Evolutionary conservation across 2,329 filamentous ascomycete species (phyloP), one percentile per base, ranked within the genome.

Genomic region (Paraconiothyrium brasiliense): DNA sequence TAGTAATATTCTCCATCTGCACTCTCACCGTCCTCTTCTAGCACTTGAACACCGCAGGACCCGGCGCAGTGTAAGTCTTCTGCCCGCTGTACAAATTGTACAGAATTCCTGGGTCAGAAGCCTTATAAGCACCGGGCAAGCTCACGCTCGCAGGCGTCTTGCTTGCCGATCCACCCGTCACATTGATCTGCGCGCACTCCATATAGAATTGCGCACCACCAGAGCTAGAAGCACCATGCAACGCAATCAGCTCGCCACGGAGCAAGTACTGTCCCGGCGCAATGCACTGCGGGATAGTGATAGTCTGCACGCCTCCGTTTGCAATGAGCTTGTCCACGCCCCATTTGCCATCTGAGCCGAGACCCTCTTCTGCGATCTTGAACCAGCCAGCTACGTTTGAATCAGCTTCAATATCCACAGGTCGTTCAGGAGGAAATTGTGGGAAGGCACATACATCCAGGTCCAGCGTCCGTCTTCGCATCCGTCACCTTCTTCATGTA

Each of bases 401-500:
- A 9, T 44, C n/a, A 44, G 41, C 10, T 44, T 22, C 41, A 6
- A 22, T 9, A 22, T 9, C 5, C 35, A 2, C 35, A 1, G 10
- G 10, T 37, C 4, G 14, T 37, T 14, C 22, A 41, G 22, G 27
- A 39, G 27, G 30, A 37, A 22, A 48, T 69, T 67, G 16, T 37
- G 30, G 14, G 16, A 8, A 20, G 14, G 50, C 10, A 73, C 41
- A 62, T 71, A 54, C 65, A 61, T 2, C 75, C 75, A 35, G 72
- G 54, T 6, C 74, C 75, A 8, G 61, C 57, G 46, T 76, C 71
- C 1, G 67, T 73, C 58, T 75, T 73, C 0, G 85, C 85, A 59
- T 84, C 78, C 57, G 76, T 71, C 22, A 87, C 85, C 69, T 87
- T 87, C 76, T 86, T 86, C 58, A 87, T 73, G 69, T 87, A 87